Percentiles rank a stretch among this genome's conserved stretches.
Conservation (phyloP, 83 land plant genomes). For the Thuja plicata region DNA sequence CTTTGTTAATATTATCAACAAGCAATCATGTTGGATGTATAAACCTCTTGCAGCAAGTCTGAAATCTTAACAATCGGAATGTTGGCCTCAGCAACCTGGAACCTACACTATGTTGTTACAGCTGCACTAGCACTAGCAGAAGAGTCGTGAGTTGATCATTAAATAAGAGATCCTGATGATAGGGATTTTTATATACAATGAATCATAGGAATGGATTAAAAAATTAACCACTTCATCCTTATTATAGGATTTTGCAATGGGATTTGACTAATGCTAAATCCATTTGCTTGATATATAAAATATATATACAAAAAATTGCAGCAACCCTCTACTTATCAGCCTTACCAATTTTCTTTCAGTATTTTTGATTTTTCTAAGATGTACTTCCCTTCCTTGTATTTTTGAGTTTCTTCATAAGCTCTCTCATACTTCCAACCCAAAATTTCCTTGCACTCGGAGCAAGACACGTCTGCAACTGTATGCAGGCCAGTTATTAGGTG, state of each 20-base stretch:
- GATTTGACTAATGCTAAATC: neutral
- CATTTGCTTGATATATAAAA: neutral
- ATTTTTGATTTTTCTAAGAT: slow-evolving; percentile 73
- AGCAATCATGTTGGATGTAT: neutral
- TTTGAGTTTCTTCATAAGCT: slow-evolving; percentile 68
- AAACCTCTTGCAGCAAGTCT: slow-evolving; percentile 5
- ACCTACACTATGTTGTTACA: neutral
- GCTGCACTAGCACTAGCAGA: slow-evolving; percentile 13
- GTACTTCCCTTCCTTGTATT: slow-evolving; percentile 81
- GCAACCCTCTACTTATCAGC: neutral
- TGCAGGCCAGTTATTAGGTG: slow-evolving; percentile 69
- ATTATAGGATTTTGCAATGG: slow-evolving; percentile 4
- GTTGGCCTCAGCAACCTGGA: slow-evolving; percentile 10
- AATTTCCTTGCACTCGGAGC: slow-evolving; percentile 51
- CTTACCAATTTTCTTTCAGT: slow-evolving; percentile 64
- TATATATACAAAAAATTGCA: neutral
- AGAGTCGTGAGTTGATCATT: neutral
- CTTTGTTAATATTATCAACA: neutral
- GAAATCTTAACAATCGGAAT: neutral
- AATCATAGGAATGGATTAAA: neutral
- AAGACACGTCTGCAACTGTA: slow-evolving; percentile 62
- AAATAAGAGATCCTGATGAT: neutral
- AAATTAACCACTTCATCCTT: slow-evolving; percentile 6
- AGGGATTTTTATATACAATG: neutral
- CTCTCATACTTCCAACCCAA: slow-evolving; percentile 79